Evolutionary conservation across 306 rosid species (phyloP).

Genomic region (Vigna unguiculata): DNA sequence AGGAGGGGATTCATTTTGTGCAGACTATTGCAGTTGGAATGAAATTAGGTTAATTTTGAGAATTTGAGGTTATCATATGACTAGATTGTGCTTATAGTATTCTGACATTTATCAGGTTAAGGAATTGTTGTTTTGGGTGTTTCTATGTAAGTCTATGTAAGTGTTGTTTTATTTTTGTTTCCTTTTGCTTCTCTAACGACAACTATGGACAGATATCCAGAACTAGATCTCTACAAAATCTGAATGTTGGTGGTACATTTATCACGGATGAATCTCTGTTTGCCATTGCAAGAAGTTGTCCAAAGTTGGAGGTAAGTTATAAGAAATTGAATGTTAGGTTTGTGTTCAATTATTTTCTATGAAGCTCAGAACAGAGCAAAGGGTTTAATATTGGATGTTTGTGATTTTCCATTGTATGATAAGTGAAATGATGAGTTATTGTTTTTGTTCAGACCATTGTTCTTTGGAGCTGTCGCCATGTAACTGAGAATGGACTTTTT

Average conservation of each 20-base stretch:
- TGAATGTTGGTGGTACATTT: constrained; percentile 92
- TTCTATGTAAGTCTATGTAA: not conserved
- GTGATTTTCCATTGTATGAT: constrained; percentile 21
- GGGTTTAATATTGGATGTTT: not conserved
- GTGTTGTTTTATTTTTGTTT: constrained; percentile 7
- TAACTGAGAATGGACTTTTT: constrained; percentile 76
- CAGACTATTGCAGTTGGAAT: not conserved
- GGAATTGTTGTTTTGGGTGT: constrained; percentile 19
- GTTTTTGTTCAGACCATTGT: constrained; percentile 67
- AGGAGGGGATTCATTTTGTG: not conserved
- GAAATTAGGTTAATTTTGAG: not conserved
- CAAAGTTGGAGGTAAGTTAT: constrained; percentile 71
- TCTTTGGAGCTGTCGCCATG: constrained; percentile 95
- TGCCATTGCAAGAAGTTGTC: constrained; percentile 76
- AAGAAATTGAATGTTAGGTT: not conserved
- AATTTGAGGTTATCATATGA: not conserved
- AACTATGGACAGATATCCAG: constrained; percentile 68
- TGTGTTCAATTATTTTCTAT: not conserved
- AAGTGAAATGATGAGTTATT: constrained; percentile 3
- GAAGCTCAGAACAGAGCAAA: too few relatives aligned
- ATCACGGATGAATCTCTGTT: constrained; percentile 85
- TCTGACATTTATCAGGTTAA: constrained; percentile 10
- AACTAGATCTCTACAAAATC: constrained; percentile 72
- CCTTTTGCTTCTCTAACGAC: constrained; percentile 23
- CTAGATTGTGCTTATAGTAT: not conserved